Base-by-base conservation (phyloP, 2,329 filamentous ascomycete genomes). In the Exophiala bonariae region DNA sequence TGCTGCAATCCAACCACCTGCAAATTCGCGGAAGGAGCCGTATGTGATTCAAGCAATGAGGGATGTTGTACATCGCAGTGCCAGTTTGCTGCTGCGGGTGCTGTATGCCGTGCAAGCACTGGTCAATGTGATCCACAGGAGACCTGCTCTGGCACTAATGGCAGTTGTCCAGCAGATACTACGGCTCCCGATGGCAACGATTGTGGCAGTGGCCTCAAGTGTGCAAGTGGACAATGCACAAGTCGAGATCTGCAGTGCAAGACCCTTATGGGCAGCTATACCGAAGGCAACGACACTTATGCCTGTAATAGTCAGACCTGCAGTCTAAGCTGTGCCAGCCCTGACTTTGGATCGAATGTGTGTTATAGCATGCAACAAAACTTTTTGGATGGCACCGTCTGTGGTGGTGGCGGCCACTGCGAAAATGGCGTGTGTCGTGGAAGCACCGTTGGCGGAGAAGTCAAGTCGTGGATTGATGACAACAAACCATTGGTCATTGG, bases 221-320 rank as follows among this genome's bases (percentile, higher is more conserved):
- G 93, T 64, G 89, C 93, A 22, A 91, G 87, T 36, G 93, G 93
- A 10, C 92, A 97, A 69, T 99, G 93, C 68, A 99, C 93, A 3
- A 93, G 87, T 43, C 85, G 93, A 54, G 83, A 96, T 66, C 78
- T 85, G 62, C 93, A 99, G 71, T 99, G 93, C 73, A 84, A 85
- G 66, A 86, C 83, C 9, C 77, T 95, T 38, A 87, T 96, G 77
- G 90, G 89, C 28, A 81, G 79, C 20, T 80, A 86, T 52, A 85
- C 84, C 1, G 77, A 80, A 47, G 80, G 78, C 64, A 92, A 90
- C 69, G 81, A 89, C 61, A 95, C 89, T 2, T 83, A 82, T 59
- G 85, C 91, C 8, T 99, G 93, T 69, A 82, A 85, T 55, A 75
- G 73, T 44, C 77, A 78, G 28, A 84, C 82, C 40, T 99, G 93